Percentiles rank a stretch among this genome's conserved stretches.
phyloP scores from a whole-genome alignment of 2,329 filamentous ascomycete genomes.

The Aspergillus vadensis region DNA sequence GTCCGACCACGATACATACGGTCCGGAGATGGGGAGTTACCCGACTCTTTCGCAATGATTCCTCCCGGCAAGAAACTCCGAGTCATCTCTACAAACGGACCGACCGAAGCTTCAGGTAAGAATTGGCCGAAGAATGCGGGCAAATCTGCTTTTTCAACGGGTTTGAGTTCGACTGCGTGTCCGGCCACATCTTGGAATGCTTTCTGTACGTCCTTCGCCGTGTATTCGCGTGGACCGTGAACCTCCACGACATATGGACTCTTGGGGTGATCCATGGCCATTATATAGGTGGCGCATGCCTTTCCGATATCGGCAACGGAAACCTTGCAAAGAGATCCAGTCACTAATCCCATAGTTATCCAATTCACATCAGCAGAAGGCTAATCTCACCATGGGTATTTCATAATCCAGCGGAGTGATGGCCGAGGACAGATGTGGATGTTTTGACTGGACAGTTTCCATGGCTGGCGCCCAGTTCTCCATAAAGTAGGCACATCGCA shows the following conservation, averaged over 20 bases:
- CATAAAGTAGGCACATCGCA: conserved; percentile 22
- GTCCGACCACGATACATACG: conserved; percentile 3
- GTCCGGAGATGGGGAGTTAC: not conserved
- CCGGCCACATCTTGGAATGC: conserved; percentile 14
- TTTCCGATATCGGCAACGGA: conserved; percentile 16
- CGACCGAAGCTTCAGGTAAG: conserved; percentile 8
- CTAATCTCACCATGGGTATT: conserved; percentile 15
- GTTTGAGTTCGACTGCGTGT: conserved; percentile 12
- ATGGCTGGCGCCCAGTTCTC: conserved; percentile 18
- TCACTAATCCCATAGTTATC: not conserved
- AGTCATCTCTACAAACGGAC: conserved; percentile 20
- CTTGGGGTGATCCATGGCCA: not conserved
- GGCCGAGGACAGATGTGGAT: conserved; percentile 13
- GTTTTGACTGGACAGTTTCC: conserved; percentile 2
- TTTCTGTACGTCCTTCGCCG: conserved; percentile 12
- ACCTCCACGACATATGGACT: conserved; percentile 17
- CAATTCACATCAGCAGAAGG: not conserved
- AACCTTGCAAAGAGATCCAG: not conserved
- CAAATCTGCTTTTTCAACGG: conserved; percentile 11
- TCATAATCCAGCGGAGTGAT: conserved; percentile 18
- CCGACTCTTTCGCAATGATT: not conserved
- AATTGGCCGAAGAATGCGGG: conserved; percentile 11
- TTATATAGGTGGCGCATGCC: conserved; percentile 8
- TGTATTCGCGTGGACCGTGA: conserved; percentile 16
- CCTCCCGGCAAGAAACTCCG: conserved; percentile 18